Base-by-base conservation (phyloP, 345 rosid species). In the Camelina laxa region DNA sequence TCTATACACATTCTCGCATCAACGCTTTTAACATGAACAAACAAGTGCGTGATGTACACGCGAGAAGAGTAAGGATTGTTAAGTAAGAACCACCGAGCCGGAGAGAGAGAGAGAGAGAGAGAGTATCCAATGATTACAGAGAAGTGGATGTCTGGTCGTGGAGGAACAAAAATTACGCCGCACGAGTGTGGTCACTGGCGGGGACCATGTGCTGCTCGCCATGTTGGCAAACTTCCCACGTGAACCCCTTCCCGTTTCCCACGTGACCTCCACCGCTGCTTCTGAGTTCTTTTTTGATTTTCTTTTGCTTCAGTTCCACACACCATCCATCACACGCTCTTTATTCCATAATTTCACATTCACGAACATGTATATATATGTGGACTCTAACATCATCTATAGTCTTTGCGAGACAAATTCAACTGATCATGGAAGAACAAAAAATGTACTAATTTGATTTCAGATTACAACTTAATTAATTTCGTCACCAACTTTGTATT, bases 81-180 rank as follows among this genome's bases (percentile, higher is more conserved):
- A 38, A 15, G 30, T 33, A 33, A 33, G 36, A 19, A 60, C 12
- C 41, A 35, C 21, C 41, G 61, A 31, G 61, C 9, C 61, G 61
- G 39, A 12, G 15, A 59, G 38, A 60, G 35, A 31, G 1, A 33
- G 36, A 33, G 7, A 31, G 8, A 33, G 36, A 38, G 41, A 38
- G 41, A 42, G 75, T 45, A 73, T 73, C 81, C 81, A 67, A 79
- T 79, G 81, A 79, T 79, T 79, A 56, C 44, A 73, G 60, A 73
- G 75, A 68, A 73, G 70, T 56, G 69, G 38, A 53, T 71, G 81
- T 72, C 74, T 72, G 78, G 81, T 67, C 47, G 54, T 56, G 66
- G 53, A 79, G 81, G 75, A 73, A 79, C 81, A 69, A 44, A 61
- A 49, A n/a, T 48, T 73, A 79, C 81, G 69, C 76, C 81, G 78